Evolutionary conservation across 108 stramenopile species (phyloP).

Genomic region (Chaetoceros tenuissimus): DNA sequence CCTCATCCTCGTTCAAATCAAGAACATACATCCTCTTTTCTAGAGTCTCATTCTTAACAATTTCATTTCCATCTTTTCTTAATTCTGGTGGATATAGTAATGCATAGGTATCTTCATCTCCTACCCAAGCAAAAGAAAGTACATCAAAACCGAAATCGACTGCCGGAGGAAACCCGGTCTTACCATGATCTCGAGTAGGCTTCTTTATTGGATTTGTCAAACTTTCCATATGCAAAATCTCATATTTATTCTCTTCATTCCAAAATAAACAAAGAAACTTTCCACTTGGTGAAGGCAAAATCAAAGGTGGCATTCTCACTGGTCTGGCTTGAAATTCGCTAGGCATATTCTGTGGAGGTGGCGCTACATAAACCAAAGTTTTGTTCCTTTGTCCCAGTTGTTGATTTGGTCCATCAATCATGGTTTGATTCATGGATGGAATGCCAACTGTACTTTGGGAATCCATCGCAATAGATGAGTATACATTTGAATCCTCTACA

Average conservation of each 20-base stretch:
- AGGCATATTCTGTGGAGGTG: constrained; percentile 33
- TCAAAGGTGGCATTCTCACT: constrained; percentile 35
- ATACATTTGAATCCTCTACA: constrained; percentile 16
- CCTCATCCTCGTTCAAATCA: constrained; percentile 12
- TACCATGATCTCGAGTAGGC: constrained; percentile 17
- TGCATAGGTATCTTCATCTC: constrained; percentile 66
- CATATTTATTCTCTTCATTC: constrained; percentile 55
- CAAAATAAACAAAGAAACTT: constrained; percentile 60
- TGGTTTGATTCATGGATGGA: constrained; percentile 6
- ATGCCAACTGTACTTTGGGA: too few relatives aligned
- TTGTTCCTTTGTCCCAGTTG: constrained; percentile 19
- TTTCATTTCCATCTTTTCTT: not conserved
- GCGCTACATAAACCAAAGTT: constrained; percentile 35
- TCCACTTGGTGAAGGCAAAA: constrained; percentile 64
- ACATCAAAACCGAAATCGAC: constrained; percentile 57
- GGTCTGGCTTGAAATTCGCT: constrained; percentile 20
- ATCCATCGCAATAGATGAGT: constrained; percentile 18
- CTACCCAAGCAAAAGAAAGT: constrained; percentile 73
- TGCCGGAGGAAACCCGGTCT: constrained; percentile 31
- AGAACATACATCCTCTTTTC: constrained; percentile 3
- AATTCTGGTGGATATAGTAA: constrained; percentile 28
- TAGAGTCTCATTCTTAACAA: constrained; percentile 4
- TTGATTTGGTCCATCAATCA: constrained; percentile 11
- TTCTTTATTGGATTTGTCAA: constrained; percentile 12
- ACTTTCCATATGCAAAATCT: constrained; percentile 58